Conservation (phyloP, 2,329 filamentous ascomycete species). For the Fusarium begoniae region DNA sequence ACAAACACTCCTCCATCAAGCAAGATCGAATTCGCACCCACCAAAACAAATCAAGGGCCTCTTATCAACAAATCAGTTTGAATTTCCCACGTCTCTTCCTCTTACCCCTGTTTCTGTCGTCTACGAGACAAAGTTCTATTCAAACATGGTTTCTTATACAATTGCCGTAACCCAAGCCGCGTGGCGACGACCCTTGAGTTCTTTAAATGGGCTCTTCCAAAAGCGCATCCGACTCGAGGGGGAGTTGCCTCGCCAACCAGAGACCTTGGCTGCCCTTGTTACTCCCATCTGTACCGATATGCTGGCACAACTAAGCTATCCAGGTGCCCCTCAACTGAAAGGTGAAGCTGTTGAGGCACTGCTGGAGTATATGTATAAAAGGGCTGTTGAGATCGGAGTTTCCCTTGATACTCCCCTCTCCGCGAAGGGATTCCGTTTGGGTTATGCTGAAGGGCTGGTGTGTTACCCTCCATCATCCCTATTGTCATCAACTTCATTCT, state of each 20-base stretch:
- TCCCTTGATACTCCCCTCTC: background rate
- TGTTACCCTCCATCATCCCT: background rate
- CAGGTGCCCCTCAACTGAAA: background rate
- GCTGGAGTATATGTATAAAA: background rate
- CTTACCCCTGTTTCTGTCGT: background rate
- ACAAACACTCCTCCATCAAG: background rate
- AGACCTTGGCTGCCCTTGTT: background rate
- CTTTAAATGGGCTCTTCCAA: background rate
- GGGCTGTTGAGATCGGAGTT: background rate
- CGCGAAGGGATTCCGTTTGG: background rate
- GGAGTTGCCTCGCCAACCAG: background rate
- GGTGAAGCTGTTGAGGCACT: background rate
- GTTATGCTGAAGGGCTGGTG: background rate
- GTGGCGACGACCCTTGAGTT: background rate
- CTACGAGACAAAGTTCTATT: background rate
- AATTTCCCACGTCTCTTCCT: accelerated
- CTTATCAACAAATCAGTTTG: background rate
- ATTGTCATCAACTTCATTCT: background rate
- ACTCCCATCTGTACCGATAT: background rate
- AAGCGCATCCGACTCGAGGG: background rate
- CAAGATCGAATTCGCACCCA: background rate
- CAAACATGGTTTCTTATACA: background rate
- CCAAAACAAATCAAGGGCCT: background rate
- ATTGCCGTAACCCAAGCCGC: background rate
- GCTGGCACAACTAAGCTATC: background rate